Evolutionary conservation across 2,329 filamentous ascomycete genomes (phyloP).

Genomic region (Pleoardoris graminearum): DNA sequence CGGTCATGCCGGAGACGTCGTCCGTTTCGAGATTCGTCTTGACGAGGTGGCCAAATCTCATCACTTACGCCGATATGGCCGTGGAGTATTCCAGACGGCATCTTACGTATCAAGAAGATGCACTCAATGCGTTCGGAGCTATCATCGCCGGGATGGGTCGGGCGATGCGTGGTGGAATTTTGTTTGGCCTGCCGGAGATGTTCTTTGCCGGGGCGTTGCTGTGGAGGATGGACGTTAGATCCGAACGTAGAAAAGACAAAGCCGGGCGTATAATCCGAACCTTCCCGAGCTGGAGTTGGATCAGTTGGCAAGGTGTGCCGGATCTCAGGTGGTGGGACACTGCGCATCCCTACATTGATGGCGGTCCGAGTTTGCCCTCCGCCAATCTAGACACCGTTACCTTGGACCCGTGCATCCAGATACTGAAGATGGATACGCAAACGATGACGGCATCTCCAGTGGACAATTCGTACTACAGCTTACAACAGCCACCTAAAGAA

Average conservation of each 20-base stretch:
- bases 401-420: not conserved
- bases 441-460: not conserved
- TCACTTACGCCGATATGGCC: not conserved
- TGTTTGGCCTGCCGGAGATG: slow-evolving; percentile 16
- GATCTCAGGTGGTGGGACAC: not conserved
- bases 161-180: slow-evolving; percentile 9
- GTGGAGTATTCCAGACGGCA: not conserved
- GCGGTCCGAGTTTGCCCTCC: not conserved
- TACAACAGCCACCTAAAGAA: not conserved
- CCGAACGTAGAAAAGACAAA: not conserved
- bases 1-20: not conserved
- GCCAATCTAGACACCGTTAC: not conserved
- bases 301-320: not conserved
- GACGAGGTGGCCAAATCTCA: not conserved
- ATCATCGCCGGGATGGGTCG: slow-evolving; percentile 2
- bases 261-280: not conserved
- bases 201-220: slow-evolving; percentile 14
- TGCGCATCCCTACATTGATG: not conserved
- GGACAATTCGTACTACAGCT: not conserved
- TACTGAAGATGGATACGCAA: not conserved
- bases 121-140: slow-evolving; percentile 12
- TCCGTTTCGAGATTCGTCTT: not conserved
- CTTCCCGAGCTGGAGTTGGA: slow-evolving; percentile 5
- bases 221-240: slow-evolving; percentile 6
- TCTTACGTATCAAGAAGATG: slow-evolving; percentile 15